Base-by-base conservation (phyloP, 805 yeast genomes). In the Wickerhamomyces ciferrii region DNA sequence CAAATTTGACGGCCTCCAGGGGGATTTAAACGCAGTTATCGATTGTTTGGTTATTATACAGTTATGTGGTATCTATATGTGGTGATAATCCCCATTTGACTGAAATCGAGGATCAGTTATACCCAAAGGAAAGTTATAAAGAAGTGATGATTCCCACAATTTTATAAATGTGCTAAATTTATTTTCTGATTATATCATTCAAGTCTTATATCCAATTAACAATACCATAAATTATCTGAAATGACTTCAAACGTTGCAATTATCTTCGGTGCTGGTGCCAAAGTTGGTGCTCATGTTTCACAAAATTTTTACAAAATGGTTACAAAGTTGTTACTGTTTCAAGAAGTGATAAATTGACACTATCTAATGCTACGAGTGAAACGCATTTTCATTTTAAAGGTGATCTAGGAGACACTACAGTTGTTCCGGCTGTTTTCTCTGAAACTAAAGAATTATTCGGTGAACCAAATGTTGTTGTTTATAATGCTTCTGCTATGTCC, bases 281-380 rank as follows among this genome's bases (percentile, higher is more conserved):
- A 40, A 11, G 18, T 44, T 14, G 47, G 43, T 27, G 14, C 23
- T 9, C 18, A 8, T 9, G 34, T 39, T 5, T 27, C 46, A 39
- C 32, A 15, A 44, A 44, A 20, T 35, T 40, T 17, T 20, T 44
- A 11, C n/a, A 15, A 14, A 44, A 40, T 19, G 15, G 14, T 7
- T 44, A 44, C 24, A 44, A 44, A 23, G 47, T 44, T 10, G 43
- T 44, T 11, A 44, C 47, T 18, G 47, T 44, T 18, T 40, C 43
- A 11, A 44, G 47, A 40, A 23, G 41, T 8, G 35, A 24, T 6
- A 23, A 23, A 23, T 35, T 31, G 10, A 2, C 40, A 18, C 35
- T 39, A 10, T 17, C 9, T 8, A 36, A 13, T 4, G 6, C 15
- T 10, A 7, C 18, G 6, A 6, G 5, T 2, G 32, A 42, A 11